These are phyloP conservation scores for Xylaria arbuscula DNA, from an alignment of 2,329 filamentous ascomycete genomes.

Conservation along the genomic window DNA sequence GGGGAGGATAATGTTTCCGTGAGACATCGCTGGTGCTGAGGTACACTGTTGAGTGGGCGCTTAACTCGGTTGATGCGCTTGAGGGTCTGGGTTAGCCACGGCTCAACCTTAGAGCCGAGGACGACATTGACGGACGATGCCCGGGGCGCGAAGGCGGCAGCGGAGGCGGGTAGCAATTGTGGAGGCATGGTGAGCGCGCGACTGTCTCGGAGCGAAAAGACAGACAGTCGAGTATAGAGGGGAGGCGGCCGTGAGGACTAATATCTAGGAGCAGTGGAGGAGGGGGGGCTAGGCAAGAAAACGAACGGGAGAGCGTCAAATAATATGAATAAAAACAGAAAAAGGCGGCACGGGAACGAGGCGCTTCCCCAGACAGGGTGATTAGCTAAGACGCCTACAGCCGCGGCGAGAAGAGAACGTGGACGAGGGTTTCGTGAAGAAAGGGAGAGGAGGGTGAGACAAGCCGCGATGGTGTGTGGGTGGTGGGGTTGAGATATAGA, in stretches of 20 bases:
- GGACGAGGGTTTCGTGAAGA: constrained; percentile 68
- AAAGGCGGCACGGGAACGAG: constrained; percentile 60
- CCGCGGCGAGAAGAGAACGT: constrained; percentile 68
- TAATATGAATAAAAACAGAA: constrained; percentile 58
- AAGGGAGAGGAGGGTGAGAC: constrained; percentile 59
- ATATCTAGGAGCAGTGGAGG: constrained; percentile 49
- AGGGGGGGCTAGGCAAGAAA: constrained; percentile 39
- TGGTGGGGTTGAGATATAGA: constrained; percentile 62
- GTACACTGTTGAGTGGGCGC: constrained; percentile 95
- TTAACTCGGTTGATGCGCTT: constrained; percentile 98
- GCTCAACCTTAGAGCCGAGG: constrained; percentile 88
- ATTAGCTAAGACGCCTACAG: constrained; percentile 71
- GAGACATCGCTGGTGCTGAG: constrained; percentile 94
- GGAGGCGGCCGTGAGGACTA: constrained; percentile 44
- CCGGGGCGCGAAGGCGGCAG: constrained; percentile 93
- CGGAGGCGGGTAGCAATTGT: constrained; percentile 92
- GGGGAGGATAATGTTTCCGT: constrained; percentile 91
- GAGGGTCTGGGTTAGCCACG: constrained; percentile 95
- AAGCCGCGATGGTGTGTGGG: constrained; percentile 56
- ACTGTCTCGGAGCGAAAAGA: constrained; percentile 22
- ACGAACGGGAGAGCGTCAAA: constrained; percentile 47
- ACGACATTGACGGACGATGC: constrained; percentile 93
- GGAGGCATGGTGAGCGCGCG: constrained; percentile 78
- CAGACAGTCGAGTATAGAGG: constrained; percentile 38
- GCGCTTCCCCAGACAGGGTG: constrained; percentile 65